Conservation (phyloP, 495 filamentous ascomycete genomes). For the Penicillium ucsense region DNA sequence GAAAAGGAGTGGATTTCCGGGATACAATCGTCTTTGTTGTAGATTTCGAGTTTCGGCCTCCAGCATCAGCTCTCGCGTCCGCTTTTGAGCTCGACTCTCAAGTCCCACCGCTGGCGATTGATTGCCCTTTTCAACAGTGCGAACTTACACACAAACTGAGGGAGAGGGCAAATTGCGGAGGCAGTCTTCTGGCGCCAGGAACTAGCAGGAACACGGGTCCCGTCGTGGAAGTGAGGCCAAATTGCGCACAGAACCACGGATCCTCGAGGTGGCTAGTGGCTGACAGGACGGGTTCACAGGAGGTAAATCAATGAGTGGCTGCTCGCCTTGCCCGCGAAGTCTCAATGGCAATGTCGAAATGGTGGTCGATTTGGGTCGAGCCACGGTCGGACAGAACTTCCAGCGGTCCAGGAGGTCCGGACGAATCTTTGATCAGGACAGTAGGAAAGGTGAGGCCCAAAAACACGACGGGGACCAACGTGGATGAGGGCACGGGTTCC, state of each 20-base stretch:
- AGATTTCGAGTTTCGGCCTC: constrained; percentile 1
- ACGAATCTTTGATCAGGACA: constrained; percentile 10
- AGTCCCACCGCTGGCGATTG: no score
- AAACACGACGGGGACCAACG: neutral
- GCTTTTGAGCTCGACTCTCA: no score
- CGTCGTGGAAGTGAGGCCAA: neutral
- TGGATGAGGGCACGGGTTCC: neutral
- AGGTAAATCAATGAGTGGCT: neutral
- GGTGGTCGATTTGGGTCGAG: constrained; percentile 13
- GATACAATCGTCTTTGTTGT: no score
- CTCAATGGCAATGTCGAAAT: constrained; percentile 2
- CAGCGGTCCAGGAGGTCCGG: constrained; percentile 25
- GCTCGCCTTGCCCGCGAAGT: neutral
- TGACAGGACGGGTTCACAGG: neutral
- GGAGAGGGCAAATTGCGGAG: no score
- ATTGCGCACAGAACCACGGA: constrained; percentile 11
- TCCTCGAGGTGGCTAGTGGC: constrained; percentile 3
- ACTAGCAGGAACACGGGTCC: constrained; percentile 1
- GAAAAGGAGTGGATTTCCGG: no score
- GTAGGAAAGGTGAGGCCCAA: neutral
- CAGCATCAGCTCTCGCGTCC: neutral
- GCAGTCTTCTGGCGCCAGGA: neutral
- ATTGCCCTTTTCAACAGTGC: no score
- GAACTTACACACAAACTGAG: no score
- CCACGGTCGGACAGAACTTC: constrained; percentile 26